Conservation (phyloP, 495 filamentous ascomycete species). For the Aspergillus cavernicola region DNA sequence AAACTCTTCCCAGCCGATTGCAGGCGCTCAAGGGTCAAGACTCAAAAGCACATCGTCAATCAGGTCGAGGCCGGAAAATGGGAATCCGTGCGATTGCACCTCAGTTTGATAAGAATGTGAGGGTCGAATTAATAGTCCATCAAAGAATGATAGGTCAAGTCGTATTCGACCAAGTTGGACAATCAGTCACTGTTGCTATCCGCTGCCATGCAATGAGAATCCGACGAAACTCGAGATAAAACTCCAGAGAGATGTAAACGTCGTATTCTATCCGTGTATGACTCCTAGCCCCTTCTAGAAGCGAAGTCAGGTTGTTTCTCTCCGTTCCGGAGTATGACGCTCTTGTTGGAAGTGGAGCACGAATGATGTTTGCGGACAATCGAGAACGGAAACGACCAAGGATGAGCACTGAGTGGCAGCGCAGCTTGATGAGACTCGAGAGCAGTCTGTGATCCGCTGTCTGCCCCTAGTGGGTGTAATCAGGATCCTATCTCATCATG, state of each 20-base stretch:
- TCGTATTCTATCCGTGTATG: background rate
- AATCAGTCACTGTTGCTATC: background rate
- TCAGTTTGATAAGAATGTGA: constrained; percentile 14
- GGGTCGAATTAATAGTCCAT: constrained; percentile 15
- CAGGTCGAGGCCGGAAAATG: constrained; percentile 5
- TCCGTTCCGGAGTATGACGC: constrained; percentile 4
- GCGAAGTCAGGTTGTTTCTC: background rate
- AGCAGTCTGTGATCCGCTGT: no score
- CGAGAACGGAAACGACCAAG: background rate
- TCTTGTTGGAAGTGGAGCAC: constrained; percentile 5
- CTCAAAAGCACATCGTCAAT: constrained; percentile 4
- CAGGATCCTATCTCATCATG: background rate
- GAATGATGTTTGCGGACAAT: constrained; percentile 17
- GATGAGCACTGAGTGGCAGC: background rate
- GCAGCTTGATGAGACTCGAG: background rate
- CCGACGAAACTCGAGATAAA: background rate
- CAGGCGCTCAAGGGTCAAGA: background rate
- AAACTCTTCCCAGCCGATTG: background rate
- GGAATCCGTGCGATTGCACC: constrained; percentile 2
- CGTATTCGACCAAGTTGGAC: constrained; percentile 1
- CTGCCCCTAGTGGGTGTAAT: background rate
- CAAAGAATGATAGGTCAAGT: constrained; percentile 19
- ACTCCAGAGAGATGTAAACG: no score
- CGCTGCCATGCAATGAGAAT: background rate
- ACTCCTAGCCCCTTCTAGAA: background rate